A percentile compares a stretch with the other conserved stretches of the same genome.
These are phyloP conservation scores for Liquidambar formosana DNA, from an alignment of 164 flowering plant species.

Conservation along the genomic window DNA sequence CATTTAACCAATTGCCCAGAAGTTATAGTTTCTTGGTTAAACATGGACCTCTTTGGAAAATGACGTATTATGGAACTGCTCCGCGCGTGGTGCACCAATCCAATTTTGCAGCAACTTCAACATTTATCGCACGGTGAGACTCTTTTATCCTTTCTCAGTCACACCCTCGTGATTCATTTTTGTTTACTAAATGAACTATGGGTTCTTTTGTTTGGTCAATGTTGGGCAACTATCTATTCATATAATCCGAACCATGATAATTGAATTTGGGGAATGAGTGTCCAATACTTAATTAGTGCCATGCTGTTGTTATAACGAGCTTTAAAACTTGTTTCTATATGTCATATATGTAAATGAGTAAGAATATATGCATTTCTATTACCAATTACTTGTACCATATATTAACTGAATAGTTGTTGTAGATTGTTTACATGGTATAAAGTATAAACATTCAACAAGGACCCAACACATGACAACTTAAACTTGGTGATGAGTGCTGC, in stretches of 20 bases:
- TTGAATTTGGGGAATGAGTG: not conserved
- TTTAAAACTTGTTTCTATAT: too few species aligned
- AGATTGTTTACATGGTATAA: too few species aligned
- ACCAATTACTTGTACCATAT: too few species aligned
- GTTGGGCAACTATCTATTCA: not conserved
- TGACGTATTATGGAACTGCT: slow-evolving; percentile 86
- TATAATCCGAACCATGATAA: not conserved
- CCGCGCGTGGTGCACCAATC: slow-evolving; percentile 88
- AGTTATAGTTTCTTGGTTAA: slow-evolving; percentile 96
- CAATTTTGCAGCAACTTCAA: slow-evolving; percentile 93
- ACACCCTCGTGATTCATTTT: not conserved
- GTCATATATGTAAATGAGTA: too few species aligned
- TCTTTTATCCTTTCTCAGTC: not conserved
- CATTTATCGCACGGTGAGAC: slow-evolving; percentile 86
- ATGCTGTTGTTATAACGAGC: too few species aligned
- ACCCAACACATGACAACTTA: too few species aligned
- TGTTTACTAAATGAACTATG: not conserved
- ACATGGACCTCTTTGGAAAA: slow-evolving; percentile 87
- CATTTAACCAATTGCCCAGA: slow-evolving; percentile 93
- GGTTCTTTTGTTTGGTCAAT: not conserved
- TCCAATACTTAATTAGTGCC: too few species aligned
- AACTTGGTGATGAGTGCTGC: too few species aligned
- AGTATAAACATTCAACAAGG: too few species aligned
- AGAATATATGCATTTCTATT: too few species aligned
- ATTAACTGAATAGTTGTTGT: too few species aligned